Percentiles rank a stretch among this genome's conserved stretches.
phyloP scores from a whole-genome alignment of 1,139 yeast genomes.

The Lodderomyces pseudojiufengensis region DNA sequence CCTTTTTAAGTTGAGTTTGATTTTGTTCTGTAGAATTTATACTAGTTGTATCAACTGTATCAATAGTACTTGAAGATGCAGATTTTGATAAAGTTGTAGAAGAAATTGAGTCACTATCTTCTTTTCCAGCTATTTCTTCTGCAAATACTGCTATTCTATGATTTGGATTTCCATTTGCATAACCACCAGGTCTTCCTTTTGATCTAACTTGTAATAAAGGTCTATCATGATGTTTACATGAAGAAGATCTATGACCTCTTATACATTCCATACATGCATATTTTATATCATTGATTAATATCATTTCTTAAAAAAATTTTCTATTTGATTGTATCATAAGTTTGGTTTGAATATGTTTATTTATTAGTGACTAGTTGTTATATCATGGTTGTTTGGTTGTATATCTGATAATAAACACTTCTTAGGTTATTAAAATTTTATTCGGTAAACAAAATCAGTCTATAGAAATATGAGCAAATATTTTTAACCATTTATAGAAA shows the following conservation, averaged over 20 bases:
- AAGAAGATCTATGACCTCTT: constrained; percentile 87
- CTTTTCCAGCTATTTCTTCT: constrained; percentile 31
- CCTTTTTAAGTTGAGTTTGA: constrained; percentile 1
- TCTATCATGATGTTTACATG: constrained; percentile 76
- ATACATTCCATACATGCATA: constrained; percentile 91
- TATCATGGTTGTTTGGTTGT: too few relatives aligned
- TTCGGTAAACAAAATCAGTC: too few relatives aligned
- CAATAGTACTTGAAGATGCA: background rate
- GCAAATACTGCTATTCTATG: constrained; percentile 60
- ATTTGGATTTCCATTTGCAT: constrained; percentile 43
- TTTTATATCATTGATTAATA: constrained; percentile 76
- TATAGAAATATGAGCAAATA: too few relatives aligned
- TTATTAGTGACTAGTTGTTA: too few relatives aligned
- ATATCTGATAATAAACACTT: too few relatives aligned
- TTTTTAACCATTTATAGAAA: too few relatives aligned
- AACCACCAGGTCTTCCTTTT: constrained; percentile 73
- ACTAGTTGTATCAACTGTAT: too few relatives aligned
- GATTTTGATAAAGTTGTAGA: constrained; percentile 1
- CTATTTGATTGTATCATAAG: too few relatives aligned
- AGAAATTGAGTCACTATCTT: constrained; percentile 2
- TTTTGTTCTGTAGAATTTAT: too few relatives aligned
- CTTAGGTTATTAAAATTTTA: too few relatives aligned
- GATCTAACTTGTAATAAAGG: constrained; percentile 84
- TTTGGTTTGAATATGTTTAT: too few relatives aligned
- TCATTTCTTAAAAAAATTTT: constrained; percentile 52